Evolutionary conservation across 495 filamentous ascomycete genomes (phyloP), one percentile per base, ranked within the genome.

Genomic region (Trichocladium uniseriatum): DNA sequence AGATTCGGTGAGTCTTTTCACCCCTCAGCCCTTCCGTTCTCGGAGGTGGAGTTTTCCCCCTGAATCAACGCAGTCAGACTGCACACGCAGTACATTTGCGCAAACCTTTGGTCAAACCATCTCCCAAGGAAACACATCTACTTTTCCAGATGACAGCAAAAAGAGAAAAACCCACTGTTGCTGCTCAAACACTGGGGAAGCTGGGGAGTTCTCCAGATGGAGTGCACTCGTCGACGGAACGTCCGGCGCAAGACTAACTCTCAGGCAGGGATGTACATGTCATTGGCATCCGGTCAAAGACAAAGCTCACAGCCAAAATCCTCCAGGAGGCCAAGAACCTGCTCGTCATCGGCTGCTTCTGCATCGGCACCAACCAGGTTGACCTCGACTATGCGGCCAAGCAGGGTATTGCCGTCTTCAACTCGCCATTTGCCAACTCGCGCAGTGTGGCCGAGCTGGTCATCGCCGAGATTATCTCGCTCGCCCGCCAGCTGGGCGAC

Each of bases 341-440:
- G 27, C 84, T 96, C 49, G 92, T 95, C 38, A 82, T 97, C 51
- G 94, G 94, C 37, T 97, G 94, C 69, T 99, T 99, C 77, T 99
- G 94, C 66, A 99, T 97, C 52, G 94, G 94, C 41, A 99, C 94
- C 45, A 96, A 97, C 74, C 94, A 97, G 63, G 94, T 99, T 43
- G 88, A 99, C 62, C 79, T 96, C 34, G 77, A 89, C 49, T 94
- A 86, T 72, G 92, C 94, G 14, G 89, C 94, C 9, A 75, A 82
- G 43, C 83, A 92, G 62, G 94, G 94, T 43, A 91, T 96, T 69
- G 87, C 89, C 11, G 94, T 99, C 43, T 99, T 99, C 82, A 99
- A 99, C 70, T 96, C 91, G 47, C 94, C 94, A 0, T 97, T 97
- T 65, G 89, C 87, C 69, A 97, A 99, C 69, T 97, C 92, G 4